Conservation (phyloP, 2,329 filamentous ascomycete genomes). For the Pseudocercospora cruenta region DNA sequence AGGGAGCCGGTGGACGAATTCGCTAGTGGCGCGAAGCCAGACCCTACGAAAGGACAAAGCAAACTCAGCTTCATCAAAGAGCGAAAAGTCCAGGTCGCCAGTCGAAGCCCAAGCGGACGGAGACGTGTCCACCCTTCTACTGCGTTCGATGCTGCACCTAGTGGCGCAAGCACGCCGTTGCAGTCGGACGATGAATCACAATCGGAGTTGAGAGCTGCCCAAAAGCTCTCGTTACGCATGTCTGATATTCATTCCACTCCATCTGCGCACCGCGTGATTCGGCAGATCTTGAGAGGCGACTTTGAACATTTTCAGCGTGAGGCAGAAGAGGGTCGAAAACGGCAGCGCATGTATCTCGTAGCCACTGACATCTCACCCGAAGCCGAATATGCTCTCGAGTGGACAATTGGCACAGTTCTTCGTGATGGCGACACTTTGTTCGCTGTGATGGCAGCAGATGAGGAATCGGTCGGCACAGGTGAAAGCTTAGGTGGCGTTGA, state of each 20-base stretch:
- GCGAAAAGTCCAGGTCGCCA: conserved; percentile 34
- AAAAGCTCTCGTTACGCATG: conserved; percentile 78
- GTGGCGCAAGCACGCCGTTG: conserved; percentile 63
- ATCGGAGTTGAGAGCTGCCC: conserved; percentile 82
- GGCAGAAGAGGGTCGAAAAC: conserved; percentile 75
- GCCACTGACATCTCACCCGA: conserved; percentile 94
- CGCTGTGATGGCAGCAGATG: conserved; percentile 90
- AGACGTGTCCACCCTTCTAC: conserved; percentile 71
- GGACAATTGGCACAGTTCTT: conserved; percentile 94
- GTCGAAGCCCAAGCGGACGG: conserved; percentile 31
- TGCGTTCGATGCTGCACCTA: conserved; percentile 74
- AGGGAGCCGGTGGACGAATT: conserved; percentile 18
- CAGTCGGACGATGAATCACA: conserved; percentile 84
- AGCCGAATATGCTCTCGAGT: conserved; percentile 91
- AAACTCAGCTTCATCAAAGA: conserved; percentile 35
- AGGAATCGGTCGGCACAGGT: conserved; percentile 64
- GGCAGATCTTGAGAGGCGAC: conserved; percentile 88
- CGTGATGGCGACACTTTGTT: conserved; percentile 92
- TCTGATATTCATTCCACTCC: conserved; percentile 78
- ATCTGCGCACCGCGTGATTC: conserved; percentile 77
- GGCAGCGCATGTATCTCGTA: conserved; percentile 89
- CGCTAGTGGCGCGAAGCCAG: conserved; percentile 33
- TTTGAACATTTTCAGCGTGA: conserved; percentile 75
- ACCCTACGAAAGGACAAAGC: conserved; percentile 41
- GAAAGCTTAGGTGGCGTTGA: conserved; percentile 53